Evolutionary conservation across 331 rosid genomes (phyloP).

Genomic region (Pyracantha coccinea): DNA sequence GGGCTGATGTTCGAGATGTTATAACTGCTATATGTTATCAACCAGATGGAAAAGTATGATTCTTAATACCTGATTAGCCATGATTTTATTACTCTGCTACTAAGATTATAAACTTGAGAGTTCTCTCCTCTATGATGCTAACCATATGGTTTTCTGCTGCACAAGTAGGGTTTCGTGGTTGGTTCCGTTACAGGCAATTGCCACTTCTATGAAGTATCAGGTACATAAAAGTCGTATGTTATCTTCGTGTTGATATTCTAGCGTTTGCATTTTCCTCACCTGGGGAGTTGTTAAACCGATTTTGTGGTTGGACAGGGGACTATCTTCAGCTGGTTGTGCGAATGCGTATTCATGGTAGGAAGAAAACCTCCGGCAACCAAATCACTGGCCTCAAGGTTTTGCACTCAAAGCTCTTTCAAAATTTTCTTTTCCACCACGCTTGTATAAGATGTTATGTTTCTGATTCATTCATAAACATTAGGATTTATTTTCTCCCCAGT

Average conservation of each 20-base stretch:
- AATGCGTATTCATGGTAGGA: conserved; percentile 42
- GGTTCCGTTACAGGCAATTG: conserved; percentile 75
- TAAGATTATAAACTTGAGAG: not conserved
- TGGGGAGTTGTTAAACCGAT: conserved; percentile 17
- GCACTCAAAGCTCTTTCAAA: conserved; percentile 5
- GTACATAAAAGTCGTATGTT: conserved; percentile 26
- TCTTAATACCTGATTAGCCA: conserved; percentile 2
- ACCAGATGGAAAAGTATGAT: conserved; percentile 72
- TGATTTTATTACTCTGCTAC: not conserved
- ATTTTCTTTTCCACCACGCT: not conserved
- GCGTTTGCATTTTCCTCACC: not conserved
- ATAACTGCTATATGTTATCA: conserved; percentile 72
- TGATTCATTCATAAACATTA: conserved; percentile 11
- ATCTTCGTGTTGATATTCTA: not conserved
- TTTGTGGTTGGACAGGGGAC: conserved; percentile 38
- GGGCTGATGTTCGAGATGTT: conserved; percentile 67
- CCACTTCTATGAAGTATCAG: conserved; percentile 59
- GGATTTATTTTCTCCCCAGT: conserved; percentile 33
- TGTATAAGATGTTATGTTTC: not conserved
- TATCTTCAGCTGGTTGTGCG: conserved; percentile 41
- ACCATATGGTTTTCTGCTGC: not conserved
- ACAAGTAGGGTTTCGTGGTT: conserved; percentile 62
- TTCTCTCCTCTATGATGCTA: not conserved
- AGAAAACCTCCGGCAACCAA: conserved; percentile 53
- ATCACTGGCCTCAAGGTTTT: conserved; percentile 88